phyloP scores from a whole-genome alignment of 2,329 filamentous ascomycete genomes.

The Cytospora schulzeri region DNA sequence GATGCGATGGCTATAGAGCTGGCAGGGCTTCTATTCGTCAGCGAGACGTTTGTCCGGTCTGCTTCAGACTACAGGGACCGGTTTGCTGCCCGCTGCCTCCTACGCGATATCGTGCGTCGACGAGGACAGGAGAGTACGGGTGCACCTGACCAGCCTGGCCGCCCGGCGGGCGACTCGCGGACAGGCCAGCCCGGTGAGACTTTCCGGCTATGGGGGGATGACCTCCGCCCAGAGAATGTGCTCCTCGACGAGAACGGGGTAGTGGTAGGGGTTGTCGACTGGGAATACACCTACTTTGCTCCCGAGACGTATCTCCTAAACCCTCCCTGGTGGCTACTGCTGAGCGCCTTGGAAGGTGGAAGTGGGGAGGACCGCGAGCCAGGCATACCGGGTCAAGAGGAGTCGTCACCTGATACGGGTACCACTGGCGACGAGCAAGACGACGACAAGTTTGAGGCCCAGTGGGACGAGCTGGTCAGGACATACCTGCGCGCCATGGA shows the following conservation, averaged over 20 bases:
- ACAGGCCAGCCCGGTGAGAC: not conserved
- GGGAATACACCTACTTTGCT: slow-evolving; percentile 12
- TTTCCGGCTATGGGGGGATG: slow-evolving; percentile 17
- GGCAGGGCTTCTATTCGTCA: slow-evolving; percentile 40
- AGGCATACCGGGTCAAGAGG: not conserved
- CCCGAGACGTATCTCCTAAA: not conserved
- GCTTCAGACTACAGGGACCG: slow-evolving; percentile 37
- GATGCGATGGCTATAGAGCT: slow-evolving; percentile 39
- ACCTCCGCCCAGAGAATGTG: slow-evolving; percentile 2
- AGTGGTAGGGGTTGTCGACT: slow-evolving; percentile 16
- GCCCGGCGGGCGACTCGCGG: not conserved
- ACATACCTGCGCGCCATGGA: not conserved
- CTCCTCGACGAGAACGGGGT: slow-evolving; percentile 6
- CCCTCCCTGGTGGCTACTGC: slow-evolving; percentile 7
- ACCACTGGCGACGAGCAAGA: not conserved
- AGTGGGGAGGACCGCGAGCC: not conserved
- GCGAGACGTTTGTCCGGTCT: slow-evolving; percentile 40
- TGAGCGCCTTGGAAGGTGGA: not conserved
- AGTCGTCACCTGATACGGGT: too few species aligned
- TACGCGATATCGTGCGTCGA: slow-evolving; percentile 28
- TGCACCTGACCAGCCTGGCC: slow-evolving; percentile 29
- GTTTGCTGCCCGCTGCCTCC: slow-evolving; percentile 39
- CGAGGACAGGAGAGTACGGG: not conserved
- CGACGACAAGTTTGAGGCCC: not conserved
- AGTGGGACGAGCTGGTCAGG: not conserved